A percentile compares a stretch with the other conserved stretches of the same genome.
Conservation (phyloP, 1,139 yeast species). For the Kodamaea derodonti region DNA sequence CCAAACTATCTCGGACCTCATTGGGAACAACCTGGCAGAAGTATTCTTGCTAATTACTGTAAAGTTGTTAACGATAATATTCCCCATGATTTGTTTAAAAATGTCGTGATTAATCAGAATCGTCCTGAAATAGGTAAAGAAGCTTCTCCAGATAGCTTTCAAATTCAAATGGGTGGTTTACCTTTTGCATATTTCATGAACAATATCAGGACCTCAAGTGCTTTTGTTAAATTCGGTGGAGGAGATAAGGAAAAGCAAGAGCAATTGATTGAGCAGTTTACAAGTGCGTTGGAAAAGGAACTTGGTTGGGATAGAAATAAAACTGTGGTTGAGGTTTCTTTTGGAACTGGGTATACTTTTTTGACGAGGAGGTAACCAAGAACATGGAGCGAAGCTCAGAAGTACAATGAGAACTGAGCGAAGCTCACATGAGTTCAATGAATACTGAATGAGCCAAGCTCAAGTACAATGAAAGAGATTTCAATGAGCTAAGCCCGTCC, state of each 20-base stretch:
- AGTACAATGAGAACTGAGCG: no score
- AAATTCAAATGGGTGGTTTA: slow-evolving; percentile 19
- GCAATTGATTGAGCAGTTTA: slow-evolving; percentile 22
- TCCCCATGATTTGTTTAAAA: slow-evolving; percentile 26
- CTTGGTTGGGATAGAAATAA: slow-evolving; percentile 33
- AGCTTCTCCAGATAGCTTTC: slow-evolving; percentile 21
- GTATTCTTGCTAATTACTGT: slow-evolving; percentile 26
- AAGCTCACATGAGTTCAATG: no score
- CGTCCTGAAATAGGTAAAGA: slow-evolving; percentile 17
- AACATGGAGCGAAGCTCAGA: slow-evolving; percentile 1
- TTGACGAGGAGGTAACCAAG: slow-evolving; percentile 22
- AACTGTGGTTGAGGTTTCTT: slow-evolving; percentile 26
- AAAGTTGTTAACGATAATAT: slow-evolving; percentile 28
- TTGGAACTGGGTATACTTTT: slow-evolving; percentile 41
- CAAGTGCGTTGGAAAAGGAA: slow-evolving; percentile 9
- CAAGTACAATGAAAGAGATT: no score
- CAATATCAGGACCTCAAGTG: slow-evolving; percentile 38
- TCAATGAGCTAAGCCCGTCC: no score
- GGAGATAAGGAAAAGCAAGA: slow-evolving; percentile 26
- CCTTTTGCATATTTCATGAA: slow-evolving; percentile 23
- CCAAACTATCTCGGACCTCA: slow-evolving; percentile 35
- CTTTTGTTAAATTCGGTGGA: slow-evolving; percentile 28
- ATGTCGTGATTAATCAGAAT: slow-evolving; percentile 25
- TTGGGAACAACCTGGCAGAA: slow-evolving; percentile 47
- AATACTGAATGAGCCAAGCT: no score